phyloP scores from a whole-genome alignment of 257 asterid genomes.

The Solanum pennellii region DNA sequence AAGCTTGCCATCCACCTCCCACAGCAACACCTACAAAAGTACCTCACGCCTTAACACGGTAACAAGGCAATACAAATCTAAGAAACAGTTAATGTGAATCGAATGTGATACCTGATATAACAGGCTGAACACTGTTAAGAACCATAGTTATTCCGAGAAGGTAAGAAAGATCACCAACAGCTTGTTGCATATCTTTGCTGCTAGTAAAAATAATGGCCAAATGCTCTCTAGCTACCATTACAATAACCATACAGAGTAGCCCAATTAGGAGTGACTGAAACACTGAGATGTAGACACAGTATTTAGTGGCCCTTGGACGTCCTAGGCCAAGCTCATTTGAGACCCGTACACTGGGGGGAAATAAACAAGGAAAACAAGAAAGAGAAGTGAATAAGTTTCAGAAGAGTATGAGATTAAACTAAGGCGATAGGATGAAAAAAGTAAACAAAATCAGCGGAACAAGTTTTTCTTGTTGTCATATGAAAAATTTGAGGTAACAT shows the following conservation, averaged over 20 bases:
- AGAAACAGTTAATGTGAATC: not conserved
- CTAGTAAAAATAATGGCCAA: constrained; percentile 43
- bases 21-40: constrained; percentile 56
- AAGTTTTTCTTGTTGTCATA: not conserved
- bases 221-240: constrained; percentile 38
- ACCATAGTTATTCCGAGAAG: constrained; percentile 73
- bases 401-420: not conserved
- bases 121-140: constrained; percentile 16
- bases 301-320: constrained; percentile 64
- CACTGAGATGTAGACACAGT: constrained; percentile 42
- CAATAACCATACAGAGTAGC: constrained; percentile 43
- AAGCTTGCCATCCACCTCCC: constrained; percentile 85
- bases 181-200: constrained; percentile 52
- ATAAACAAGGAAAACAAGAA: not conserved
- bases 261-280: constrained; percentile 55
- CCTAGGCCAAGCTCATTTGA: constrained; percentile 72
- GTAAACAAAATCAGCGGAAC: not conserved
- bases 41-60: not conserved
- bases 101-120: constrained; percentile 48
- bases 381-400: not conserved
- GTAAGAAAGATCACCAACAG: constrained; percentile 53
- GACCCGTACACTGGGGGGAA: constrained; percentile 49
- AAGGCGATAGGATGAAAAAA: not conserved
- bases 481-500: not conserved
- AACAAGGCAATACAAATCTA: not conserved